Conservation (phyloP, 176 grass and related monocot species). For the Alopecurus myosuroides region DNA sequence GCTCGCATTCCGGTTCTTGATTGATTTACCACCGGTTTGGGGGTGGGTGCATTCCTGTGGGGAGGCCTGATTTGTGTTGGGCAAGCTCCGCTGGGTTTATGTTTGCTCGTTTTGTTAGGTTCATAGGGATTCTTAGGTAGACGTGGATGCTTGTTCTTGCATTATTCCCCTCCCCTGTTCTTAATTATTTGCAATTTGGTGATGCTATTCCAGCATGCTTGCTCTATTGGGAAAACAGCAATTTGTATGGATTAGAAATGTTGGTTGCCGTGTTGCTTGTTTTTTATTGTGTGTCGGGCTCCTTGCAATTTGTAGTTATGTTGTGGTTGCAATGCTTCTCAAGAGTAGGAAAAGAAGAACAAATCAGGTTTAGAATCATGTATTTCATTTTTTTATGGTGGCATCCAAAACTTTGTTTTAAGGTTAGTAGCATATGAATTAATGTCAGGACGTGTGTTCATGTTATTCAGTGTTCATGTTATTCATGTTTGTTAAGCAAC, state of each 20-base stretch:
- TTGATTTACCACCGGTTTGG: neutral
- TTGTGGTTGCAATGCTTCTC: slow-evolving; percentile 23
- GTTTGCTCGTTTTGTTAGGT: neutral
- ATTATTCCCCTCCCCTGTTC: neutral
- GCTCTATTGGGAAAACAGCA: neutral
- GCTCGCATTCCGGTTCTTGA: neutral
- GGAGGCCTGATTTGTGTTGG: slow-evolving; percentile 2
- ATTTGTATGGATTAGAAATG: neutral
- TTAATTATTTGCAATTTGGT: neutral
- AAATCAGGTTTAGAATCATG: neutral
- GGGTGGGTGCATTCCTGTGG: slow-evolving; percentile 1
- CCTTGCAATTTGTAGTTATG: neutral
- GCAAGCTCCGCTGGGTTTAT: slow-evolving; percentile 10
- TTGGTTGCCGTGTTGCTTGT: neutral
- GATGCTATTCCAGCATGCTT: neutral
- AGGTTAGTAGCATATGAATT: neutral
- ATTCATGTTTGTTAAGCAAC: neutral
- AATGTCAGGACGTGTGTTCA: neutral
- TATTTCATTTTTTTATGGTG: neutral
- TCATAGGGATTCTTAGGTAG: neutral
- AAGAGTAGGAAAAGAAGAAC: neutral
- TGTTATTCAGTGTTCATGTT: too few relatives aligned
- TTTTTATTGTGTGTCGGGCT: neutral
- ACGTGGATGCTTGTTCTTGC: neutral
- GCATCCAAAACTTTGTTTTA: neutral